Evolutionary conservation across 2,329 filamentous ascomycete species (phyloP), one percentile per base, ranked within the genome.

Genomic region (Cytospora leucostoma): DNA sequence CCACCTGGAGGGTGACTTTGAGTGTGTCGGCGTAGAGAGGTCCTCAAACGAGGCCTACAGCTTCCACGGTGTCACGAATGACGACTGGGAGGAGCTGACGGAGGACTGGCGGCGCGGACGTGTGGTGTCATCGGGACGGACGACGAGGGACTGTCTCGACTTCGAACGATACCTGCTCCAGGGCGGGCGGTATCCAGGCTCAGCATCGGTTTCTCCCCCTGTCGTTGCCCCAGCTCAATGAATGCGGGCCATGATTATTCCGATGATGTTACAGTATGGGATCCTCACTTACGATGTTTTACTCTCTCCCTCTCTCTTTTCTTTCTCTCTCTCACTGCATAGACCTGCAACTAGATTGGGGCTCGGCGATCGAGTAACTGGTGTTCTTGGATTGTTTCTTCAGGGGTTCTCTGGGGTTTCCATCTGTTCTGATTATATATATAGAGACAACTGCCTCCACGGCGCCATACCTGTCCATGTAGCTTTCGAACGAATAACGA

Each of bases 1-100:
- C 59, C 77, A 79, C 58, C 71, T 82, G 56, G 78, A 81, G 64
- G 80, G 80, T 4, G 78, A 80, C 57, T 77, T 79, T 53, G 75
- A 78, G 65, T 78, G 77, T 53, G 76, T 77, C 32, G 74, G 76
- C 56, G 71, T 72, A 44, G 73, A 74, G 67, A 69, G 75, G 2
- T 72, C 71, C 35, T 71, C 75, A 12, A 71, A 76, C 66, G 78
- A 80, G 68, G 69, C 72, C 15, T 80, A 78, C 70, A 73, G 74
- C 65, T 80, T 81, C 66, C 74, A 75, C 56, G 73, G 77, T 2
- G 70, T 76, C 56, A 77, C 76, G 37, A 74, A 78, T 67, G 78
- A 79, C 61, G 67, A 76, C 17, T 80, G 78, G 78, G 71, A 73
- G 56, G 70, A 70, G 1, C 67, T 75, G 8, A 58, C 59, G 0